Base-by-base conservation (phyloP, 2,329 filamentous ascomycete species). In the Fusarium sp. region DNA sequence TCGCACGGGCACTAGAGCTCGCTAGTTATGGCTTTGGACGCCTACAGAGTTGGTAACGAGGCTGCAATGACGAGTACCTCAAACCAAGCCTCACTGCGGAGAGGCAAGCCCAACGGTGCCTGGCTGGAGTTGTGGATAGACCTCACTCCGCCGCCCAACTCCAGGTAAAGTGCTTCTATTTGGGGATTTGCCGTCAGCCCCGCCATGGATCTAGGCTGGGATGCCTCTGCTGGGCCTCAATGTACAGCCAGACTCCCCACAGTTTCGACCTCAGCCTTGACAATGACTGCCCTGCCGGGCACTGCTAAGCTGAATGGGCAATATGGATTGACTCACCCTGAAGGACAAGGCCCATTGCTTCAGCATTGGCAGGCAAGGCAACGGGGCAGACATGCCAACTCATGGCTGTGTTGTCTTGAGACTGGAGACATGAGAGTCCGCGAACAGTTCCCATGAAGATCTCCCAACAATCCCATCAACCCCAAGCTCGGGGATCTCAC, bases 141-240 rank as follows among this genome's bases (percentile, higher is more conserved):
- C 67, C 64, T 71, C 36, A 63, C 67, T 66, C 61, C 70, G 71
- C 74, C 74, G 50, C 73, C 66, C 36, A 63, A 52, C 36, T 42
- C 16, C 27, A 56, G 54, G 13, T 18, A 50, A 62, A 40, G 63
- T 63, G 68, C 58, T 77, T 63, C 75, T 78, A 77, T 78, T 75
- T 75, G 50, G 75, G 69, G 75, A 69, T 47, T 65, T 66, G 58
- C 47, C 68, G 60, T 58, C 29, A 65, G 68, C 61, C 70, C 52
- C 50, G 42, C 61, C 27, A 52, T 29, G 27, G 47, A 54, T 54
- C 50, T 56, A 56, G 56, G 63, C 68, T 40, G 65, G 42, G 65
- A 65, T 63, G 64, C 58, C 58, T 68, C n/a, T 20, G 36, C 50
- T 45, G 62, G 66, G 65, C 47, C 36, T 61, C 54, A 59, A 65